Percentiles rank a stretch among this genome's conserved stretches.
phyloP scores from a whole-genome alignment of 441 rosid genomes.

The Adansonia grandidieri region DNA sequence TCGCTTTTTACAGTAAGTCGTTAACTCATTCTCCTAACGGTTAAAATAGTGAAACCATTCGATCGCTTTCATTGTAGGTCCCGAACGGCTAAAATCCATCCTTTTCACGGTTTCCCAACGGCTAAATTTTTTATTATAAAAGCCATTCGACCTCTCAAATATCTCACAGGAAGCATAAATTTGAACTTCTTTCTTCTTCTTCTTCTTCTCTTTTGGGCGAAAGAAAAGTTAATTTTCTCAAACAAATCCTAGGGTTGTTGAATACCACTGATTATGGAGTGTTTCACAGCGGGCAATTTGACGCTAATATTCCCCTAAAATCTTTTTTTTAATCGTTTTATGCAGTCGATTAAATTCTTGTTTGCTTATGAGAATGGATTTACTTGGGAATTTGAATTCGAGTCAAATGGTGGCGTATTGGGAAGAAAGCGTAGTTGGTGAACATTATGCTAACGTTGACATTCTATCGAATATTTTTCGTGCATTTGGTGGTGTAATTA shows the following conservation, averaged over 20 bases:
- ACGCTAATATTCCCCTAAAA: neutral
- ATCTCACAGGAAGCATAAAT: slow-evolving; percentile 58
- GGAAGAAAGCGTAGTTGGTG: neutral
- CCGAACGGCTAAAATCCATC: no score
- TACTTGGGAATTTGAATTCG: neutral
- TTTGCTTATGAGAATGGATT: neutral
- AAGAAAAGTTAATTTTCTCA: neutral
- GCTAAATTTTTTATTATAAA: no score
- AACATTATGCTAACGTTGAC: neutral
- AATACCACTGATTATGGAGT: neutral
- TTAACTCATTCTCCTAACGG: neutral
- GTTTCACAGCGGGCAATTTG: neutral
- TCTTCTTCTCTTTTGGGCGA: neutral
- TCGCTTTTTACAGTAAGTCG: neutral
- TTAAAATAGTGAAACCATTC: neutral
- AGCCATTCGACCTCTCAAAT: slow-evolving; percentile 37
- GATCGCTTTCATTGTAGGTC: no score
- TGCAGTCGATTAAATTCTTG: neutral
- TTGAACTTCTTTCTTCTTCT: slow-evolving; percentile 11
- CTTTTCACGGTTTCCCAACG: no score
- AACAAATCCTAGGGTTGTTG: neutral
- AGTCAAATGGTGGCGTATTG: neutral
- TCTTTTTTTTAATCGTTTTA: neutral
- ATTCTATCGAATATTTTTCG: neutral
- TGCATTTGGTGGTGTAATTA: neutral